phyloP scores from a whole-genome alignment of 2,329 filamentous ascomycete genomes.

The Passalora sequoiae region DNA sequence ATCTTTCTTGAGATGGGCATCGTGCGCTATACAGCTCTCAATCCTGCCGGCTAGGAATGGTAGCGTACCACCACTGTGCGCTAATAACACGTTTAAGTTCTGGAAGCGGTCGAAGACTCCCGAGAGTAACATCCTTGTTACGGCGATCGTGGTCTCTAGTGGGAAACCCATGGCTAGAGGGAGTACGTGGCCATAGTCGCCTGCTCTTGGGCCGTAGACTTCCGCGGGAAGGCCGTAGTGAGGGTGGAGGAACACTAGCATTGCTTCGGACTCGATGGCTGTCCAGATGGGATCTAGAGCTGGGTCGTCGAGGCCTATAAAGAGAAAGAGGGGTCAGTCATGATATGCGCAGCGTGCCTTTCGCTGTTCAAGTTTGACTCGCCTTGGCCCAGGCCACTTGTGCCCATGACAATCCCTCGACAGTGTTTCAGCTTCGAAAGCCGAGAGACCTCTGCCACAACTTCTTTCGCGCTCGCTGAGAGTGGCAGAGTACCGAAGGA shows the following conservation, averaged over 20 bases:
- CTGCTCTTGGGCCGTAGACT: constrained; percentile 70
- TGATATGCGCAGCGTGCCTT: too few relatives aligned
- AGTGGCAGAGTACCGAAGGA: constrained; percentile 80
- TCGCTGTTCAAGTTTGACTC: too few relatives aligned
- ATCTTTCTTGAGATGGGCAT: constrained; percentile 60
- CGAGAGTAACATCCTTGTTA: constrained; percentile 79
- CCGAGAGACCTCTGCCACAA: constrained; percentile 61
- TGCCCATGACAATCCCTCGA: constrained; percentile 84
- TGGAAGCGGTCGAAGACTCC: constrained; percentile 76
- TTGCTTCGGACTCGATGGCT: constrained; percentile 58
- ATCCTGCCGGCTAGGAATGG: constrained; percentile 85
- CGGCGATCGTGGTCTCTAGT: constrained; percentile 86
- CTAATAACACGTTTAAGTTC: constrained; percentile 67
- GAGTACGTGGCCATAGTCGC: constrained; percentile 79
- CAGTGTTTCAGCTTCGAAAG: constrained; percentile 60
- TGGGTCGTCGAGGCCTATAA: constrained; percentile 75
- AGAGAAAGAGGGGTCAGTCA: too few relatives aligned
- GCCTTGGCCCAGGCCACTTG: constrained; percentile 71
- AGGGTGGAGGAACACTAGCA: constrained; percentile 79
- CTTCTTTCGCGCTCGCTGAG: constrained; percentile 56
- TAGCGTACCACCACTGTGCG: constrained; percentile 82
- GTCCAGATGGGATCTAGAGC: constrained; percentile 66
- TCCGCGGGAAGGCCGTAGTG: constrained; percentile 81
- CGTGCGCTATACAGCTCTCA: constrained; percentile 80
- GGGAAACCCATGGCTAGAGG: constrained; percentile 83